phyloP scores from a whole-genome alignment of 192 early-diverging fungal genomes.

The Chytriomyces hyalinus region DNA sequence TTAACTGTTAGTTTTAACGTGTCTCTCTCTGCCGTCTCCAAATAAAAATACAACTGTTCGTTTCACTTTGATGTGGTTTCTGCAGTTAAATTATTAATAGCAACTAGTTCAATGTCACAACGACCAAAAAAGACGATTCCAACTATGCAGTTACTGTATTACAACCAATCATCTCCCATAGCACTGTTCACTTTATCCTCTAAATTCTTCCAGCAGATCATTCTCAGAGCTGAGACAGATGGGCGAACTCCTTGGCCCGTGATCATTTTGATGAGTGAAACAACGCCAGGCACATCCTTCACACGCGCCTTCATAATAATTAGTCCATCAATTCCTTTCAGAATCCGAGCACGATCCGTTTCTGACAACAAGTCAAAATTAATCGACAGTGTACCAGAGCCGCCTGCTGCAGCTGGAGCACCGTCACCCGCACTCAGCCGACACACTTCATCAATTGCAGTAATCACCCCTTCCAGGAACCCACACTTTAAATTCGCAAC shows the following conservation, averaged over 20 bases:
- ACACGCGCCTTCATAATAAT: neutral
- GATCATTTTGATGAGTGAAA: neutral
- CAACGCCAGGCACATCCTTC: neutral
- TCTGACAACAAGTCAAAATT: neutral
- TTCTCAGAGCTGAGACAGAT: neutral
- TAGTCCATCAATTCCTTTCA: constrained; percentile 10
- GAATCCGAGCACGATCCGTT: neutral
- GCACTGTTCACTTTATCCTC: neutral
- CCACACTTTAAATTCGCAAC: neutral
- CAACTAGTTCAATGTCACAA: no score
- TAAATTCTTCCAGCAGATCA: neutral
- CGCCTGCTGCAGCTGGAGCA: no score
- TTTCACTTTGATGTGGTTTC: no score
- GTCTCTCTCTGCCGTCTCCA: no score
- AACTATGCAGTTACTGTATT: neutral
- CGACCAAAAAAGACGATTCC: neutral
- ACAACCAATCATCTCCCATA: neutral
- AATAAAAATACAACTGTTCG: no score
- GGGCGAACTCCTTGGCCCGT: neutral
- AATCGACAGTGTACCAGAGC: neutral
- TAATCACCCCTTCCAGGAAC: neutral
- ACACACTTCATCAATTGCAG: constrained; percentile 2
- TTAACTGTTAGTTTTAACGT: no score
- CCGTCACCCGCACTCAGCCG: no score
- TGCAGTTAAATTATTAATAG: no score